Percentiles rank a stretch among this genome's conserved stretches.
Conservation (phyloP, 495 filamentous ascomycete species). For the Collariella sp. region DNA sequence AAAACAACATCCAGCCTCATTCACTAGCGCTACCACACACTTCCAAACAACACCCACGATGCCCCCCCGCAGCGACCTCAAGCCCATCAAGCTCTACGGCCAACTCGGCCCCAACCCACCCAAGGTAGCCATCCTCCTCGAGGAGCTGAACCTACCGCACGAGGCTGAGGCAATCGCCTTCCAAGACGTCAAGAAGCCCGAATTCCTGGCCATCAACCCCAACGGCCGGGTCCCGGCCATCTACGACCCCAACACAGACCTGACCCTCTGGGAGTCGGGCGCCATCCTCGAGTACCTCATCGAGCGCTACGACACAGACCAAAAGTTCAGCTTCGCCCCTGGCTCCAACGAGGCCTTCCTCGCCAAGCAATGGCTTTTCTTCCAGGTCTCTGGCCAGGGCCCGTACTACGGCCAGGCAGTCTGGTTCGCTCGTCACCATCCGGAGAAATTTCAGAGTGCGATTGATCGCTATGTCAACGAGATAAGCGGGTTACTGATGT, state of each 20-base stretch:
- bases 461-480: conserved; percentile 54
- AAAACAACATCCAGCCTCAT: not conserved
- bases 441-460: conserved; percentile 50
- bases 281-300: conserved; percentile 66
- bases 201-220: conserved; percentile 54
- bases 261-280: conserved; percentile 64
- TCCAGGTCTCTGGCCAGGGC: conserved; percentile 61
- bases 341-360: conserved; percentile 43
- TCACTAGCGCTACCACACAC: not conserved
- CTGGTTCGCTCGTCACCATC: conserved; percentile 44
- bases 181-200: conserved; percentile 47
- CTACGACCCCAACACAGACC: conserved; percentile 57
- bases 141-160: conserved; percentile 55
- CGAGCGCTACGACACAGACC: conserved; percentile 58
- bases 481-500: conserved; percentile 52
- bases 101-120: conserved; percentile 34
- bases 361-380: conserved; percentile 58
- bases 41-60: not conserved
- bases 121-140: conserved; percentile 55
- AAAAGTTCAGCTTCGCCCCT: conserved; percentile 48
- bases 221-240: conserved; percentile 62
- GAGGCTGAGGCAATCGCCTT: conserved; percentile 34
- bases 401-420: conserved; percentile 55
- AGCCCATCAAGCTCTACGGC: conserved; percentile 34
- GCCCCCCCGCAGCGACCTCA: conserved; percentile 14